phyloP scores from a whole-genome alignment of 2,329 filamentous ascomycete genomes.

The Pyrenophora teres region DNA sequence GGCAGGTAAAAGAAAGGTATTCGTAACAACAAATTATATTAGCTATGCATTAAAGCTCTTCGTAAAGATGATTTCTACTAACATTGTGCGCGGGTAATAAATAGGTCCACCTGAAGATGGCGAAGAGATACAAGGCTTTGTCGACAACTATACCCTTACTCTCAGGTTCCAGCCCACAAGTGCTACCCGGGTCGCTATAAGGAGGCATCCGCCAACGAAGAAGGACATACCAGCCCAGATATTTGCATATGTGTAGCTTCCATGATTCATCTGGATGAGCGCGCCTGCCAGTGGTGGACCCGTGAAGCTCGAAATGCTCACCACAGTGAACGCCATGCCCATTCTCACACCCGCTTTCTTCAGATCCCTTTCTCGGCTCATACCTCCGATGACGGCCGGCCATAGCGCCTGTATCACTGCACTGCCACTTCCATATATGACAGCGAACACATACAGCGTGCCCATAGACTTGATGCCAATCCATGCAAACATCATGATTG shows the following conservation, averaged over 20 bases:
- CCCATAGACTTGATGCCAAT: conserved; percentile 33
- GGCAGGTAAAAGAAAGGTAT: too few species aligned
- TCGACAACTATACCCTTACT: conserved; percentile 26
- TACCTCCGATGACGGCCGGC: conserved; percentile 31
- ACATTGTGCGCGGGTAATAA: too few species aligned
- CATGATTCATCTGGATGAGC: conserved; percentile 35
- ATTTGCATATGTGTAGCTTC: conserved; percentile 44
- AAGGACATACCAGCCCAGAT: conserved; percentile 43
- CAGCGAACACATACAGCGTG: conserved; percentile 38
- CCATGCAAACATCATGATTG: conserved; percentile 50
- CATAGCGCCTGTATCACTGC: conserved; percentile 41
- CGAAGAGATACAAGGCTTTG: neutral
- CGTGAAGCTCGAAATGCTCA: conserved; percentile 43
- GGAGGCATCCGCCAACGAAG: conserved; percentile 32
- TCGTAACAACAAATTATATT: too few species aligned
- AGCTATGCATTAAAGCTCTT: too few species aligned
- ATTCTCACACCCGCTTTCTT: conserved; percentile 43
- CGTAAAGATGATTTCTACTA: too few species aligned
- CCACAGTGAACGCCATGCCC: conserved; percentile 46
- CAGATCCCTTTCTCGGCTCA: conserved; percentile 42
- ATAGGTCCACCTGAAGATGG: neutral
- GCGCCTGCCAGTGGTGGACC: conserved; percentile 45
- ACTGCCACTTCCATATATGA: conserved; percentile 36
- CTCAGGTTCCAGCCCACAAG: conserved; percentile 38
- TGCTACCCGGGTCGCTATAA: conserved; percentile 34